phyloP scores from a whole-genome alignment of 2,329 filamentous ascomycete genomes.

The Amauroascus verrucosus region DNA sequence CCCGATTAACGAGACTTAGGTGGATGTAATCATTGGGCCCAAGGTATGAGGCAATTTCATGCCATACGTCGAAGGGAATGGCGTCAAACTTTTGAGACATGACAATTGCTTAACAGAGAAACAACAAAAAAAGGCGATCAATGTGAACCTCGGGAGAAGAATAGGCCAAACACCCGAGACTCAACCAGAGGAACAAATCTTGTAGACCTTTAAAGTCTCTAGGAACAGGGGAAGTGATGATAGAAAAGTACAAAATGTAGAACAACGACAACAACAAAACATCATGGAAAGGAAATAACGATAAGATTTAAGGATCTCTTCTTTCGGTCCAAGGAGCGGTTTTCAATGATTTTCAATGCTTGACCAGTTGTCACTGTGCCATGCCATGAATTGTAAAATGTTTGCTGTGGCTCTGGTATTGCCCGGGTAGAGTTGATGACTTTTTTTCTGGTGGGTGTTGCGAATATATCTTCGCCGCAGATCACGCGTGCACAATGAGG shows the following conservation, averaged over 20 bases:
- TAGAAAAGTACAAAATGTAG: not conserved
- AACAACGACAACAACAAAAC: not conserved
- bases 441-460: not conserved
- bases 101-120: not conserved
- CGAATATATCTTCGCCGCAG: not conserved
- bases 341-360: not conserved
- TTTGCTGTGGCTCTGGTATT: not conserved
- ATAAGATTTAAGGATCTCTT: not conserved
- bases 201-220: not conserved
- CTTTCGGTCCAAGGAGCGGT: not conserved
- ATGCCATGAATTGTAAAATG: not conserved
- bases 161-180: not conserved
- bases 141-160: not conserved
- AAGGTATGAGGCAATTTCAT: constrained; percentile 46
- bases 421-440: not conserved
- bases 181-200: not conserved
- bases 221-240: not conserved
- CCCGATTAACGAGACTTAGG: constrained; percentile 44
- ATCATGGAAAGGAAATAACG: not conserved
- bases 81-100: constrained; percentile 28
- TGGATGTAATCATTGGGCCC: constrained; percentile 49
- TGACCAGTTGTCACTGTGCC: not conserved
- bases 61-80: constrained; percentile 57
- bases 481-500: not conserved
- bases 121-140: not conserved